Conservation (phyloP, 2,329 filamentous ascomycete genomes). For the Verticillium klebahnii region DNA sequence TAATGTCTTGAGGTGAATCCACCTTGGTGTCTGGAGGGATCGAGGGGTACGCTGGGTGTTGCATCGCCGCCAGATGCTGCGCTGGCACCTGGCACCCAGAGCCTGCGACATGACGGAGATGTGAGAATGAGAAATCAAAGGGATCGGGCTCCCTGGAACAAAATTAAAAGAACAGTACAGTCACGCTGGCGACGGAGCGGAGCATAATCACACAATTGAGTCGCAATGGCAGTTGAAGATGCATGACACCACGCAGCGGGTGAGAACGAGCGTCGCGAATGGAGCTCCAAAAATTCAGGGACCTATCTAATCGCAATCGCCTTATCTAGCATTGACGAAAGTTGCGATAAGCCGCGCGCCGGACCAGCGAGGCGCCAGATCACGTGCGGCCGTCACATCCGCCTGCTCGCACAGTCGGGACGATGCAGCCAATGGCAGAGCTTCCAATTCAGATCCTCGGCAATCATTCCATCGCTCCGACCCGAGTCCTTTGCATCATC, state of each 20-base stretch:
- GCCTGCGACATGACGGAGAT: conserved; percentile 7
- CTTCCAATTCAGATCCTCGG: conserved; percentile 47
- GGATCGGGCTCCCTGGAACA: conserved; percentile 1
- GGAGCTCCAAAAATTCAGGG: conserved; percentile 11
- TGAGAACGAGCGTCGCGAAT: not conserved
- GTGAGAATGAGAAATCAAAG: not conserved
- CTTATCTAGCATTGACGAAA: not conserved
- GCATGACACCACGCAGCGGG: not conserved
- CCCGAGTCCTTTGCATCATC: conserved; percentile 22
- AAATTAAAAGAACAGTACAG: not conserved
- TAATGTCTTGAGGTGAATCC: conserved; percentile 35
- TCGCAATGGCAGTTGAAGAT: not conserved
- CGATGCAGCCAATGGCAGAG: conserved; percentile 36
- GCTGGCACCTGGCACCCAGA: conserved; percentile 7
- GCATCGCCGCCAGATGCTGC: conserved; percentile 9
- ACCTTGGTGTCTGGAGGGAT: conserved; percentile 21
- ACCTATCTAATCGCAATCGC: not conserved
- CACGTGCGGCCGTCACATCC: conserved; percentile 10
- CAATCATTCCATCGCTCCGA: conserved; percentile 27
- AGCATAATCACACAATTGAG: not conserved
- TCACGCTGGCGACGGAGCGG: not conserved
- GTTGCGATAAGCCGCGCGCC: conserved; percentile 2
- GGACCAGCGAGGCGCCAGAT: conserved; percentile 5
- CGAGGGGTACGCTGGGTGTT: not conserved
- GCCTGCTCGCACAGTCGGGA: conserved; percentile 5